These are phyloP conservation scores for Amylocystis lapponica DNA, from an alignment of 768 basidiomycete species.

Conservation along the genomic window DNA sequence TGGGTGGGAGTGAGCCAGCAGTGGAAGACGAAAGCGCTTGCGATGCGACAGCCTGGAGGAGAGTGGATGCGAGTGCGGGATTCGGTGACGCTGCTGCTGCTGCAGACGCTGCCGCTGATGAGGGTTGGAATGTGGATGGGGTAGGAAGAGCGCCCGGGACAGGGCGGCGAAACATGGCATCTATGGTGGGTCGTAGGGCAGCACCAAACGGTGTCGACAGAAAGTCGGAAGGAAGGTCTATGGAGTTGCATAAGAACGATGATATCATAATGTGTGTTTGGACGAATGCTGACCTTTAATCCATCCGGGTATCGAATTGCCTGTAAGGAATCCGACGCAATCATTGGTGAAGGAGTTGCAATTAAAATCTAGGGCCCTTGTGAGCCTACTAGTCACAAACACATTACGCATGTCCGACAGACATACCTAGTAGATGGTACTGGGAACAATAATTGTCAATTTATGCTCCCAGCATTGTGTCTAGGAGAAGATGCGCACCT, in stretches of 20 bases:
- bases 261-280: neutral
- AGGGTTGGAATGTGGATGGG: conserved; percentile 24
- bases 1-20: conserved; percentile 9
- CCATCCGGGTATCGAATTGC: conserved; percentile 71
- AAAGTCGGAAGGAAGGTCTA: conserved; percentile 78
- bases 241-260: neutral
- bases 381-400: too few relatives aligned
- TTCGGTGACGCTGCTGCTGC: conserved; percentile 34
- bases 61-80: conserved; percentile 44
- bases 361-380: conserved; percentile 84
- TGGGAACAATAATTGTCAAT: conserved; percentile 23
- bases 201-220: conserved; percentile 86
- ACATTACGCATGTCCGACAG: neutral
- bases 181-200: conserved; percentile 84
- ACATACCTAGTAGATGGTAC: conserved; percentile 81
- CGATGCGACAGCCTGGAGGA: conserved; percentile 52
- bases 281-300: conserved; percentile 59
- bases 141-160: conserved; percentile 34
- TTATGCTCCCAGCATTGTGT: neutral
- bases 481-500: conserved; percentile 41
- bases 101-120: conserved; percentile 24
- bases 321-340: conserved; percentile 81
- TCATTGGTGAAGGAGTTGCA: conserved; percentile 95
- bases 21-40: conserved; percentile 35
- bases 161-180: conserved; percentile 76